Evolutionary conservation across 495 filamentous ascomycete species (phyloP), one percentile per base, ranked within the genome.

Genomic region (Ramalina intermedia): DNA sequence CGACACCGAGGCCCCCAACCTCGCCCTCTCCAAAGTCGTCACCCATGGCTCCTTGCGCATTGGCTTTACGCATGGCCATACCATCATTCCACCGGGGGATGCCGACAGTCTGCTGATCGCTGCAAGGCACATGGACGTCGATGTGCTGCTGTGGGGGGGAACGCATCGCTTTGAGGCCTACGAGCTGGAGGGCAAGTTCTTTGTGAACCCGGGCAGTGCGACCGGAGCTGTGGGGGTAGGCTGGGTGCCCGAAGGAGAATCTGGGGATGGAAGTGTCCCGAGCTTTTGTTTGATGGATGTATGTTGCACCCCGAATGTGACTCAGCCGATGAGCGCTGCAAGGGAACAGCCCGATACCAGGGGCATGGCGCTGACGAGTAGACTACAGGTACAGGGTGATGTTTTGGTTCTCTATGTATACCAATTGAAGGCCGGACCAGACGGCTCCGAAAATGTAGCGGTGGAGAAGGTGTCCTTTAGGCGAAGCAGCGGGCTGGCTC

Each of bases 251-350:
- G 78, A 80, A 16, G 81, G 75, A 17, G 89, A 94, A 61, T 86
- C 93, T 36, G 44, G 44, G 4, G 33, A 36, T 27, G 29, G 44
- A 2, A 83, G 84, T 49, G 80, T 81, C 48, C 91, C 91, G 43
- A 96, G 93, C 61, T 99, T 99, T 66, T 94, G 91, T 63, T 66
- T 99, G 66, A 96, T 99, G 91, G 93, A 99, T 77, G 91, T 96
- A 61, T 71, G 86, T 85, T 40, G 43, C 50, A 26, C 29, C 41
- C 42, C 43, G 3, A n/a, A 38, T 36, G 17, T n/a, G 27, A 18
- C 36, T 51, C 33, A 12, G 23, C 27, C 26, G 26, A 37, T 18
- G 27, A 16, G 29, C 17, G 17, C 16, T 48, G 29, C 39, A 17
- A 41, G 7, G 8, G 39, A 23, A 14, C n/a, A 20, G 0, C 21